phyloP scores from a whole-genome alignment of 306 rosid species.

The Vigna trinervia region DNA sequence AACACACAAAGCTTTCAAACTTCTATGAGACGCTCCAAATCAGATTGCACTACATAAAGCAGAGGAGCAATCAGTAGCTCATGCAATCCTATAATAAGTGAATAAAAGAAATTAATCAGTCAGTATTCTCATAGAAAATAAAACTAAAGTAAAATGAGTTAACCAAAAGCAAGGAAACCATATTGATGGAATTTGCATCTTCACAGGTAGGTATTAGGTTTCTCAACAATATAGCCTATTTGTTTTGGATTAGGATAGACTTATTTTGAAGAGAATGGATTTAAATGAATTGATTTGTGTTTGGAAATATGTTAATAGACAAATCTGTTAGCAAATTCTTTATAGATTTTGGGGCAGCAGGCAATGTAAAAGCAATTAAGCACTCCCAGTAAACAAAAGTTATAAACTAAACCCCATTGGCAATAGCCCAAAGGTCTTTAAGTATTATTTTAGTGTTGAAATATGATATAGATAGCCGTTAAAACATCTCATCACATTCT shows the following conservation, averaged over 20 bases:
- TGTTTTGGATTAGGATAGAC: background rate
- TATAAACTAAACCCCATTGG: background rate
- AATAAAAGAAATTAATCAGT: slow-evolving; percentile 33
- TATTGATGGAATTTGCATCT: slow-evolving; percentile 16
- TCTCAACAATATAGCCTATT: slow-evolving; percentile 9
- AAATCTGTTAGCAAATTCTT: background rate
- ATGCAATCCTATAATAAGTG: slow-evolving; percentile 77
- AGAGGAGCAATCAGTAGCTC: slow-evolving; percentile 91
- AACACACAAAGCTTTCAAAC: slow-evolving; percentile 60
- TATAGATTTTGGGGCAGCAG: background rate
- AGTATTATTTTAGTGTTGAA: slow-evolving; percentile 10
- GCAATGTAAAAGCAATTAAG: slow-evolving; percentile 5
- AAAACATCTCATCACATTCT: slow-evolving; percentile 17
- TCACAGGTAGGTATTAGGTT: background rate
- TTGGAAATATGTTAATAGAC: background rate
- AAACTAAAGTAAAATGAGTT: slow-evolving; percentile 28
- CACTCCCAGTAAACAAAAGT: background rate
- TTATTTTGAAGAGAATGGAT: background rate
- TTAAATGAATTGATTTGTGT: background rate
- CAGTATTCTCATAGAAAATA: slow-evolving; percentile 36
- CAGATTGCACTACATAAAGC: slow-evolving; percentile 89
- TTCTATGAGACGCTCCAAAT: slow-evolving; percentile 77
- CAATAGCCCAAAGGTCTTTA: slow-evolving; percentile 13
- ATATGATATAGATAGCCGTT: background rate
- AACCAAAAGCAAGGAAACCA: slow-evolving; percentile 30